A percentile compares a stretch with the other conserved stretches of the same genome.
These are phyloP conservation scores for Kalmanozyma brasiliensis DNA, from an alignment of 1,284 basidiomycete species.

Conservation along the genomic window DNA sequence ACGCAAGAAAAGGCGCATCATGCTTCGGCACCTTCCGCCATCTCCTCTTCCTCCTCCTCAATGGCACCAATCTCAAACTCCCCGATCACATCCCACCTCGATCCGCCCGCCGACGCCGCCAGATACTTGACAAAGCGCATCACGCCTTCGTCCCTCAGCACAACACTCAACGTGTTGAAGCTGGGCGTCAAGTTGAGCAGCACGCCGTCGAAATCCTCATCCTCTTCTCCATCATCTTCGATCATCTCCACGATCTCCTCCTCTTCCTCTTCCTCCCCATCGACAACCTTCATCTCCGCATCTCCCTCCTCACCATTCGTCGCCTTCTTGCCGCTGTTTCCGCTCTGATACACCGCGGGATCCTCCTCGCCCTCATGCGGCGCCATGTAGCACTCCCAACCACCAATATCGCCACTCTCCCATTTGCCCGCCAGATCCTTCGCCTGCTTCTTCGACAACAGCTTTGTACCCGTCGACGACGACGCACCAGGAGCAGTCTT, in stretches of 20 bases:
- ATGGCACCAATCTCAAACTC: constrained; percentile 63
- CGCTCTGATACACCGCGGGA: constrained; percentile 85
- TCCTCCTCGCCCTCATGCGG: constrained; percentile 83
- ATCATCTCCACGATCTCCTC: constrained; percentile 65
- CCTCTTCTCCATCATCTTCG: constrained; percentile 69
- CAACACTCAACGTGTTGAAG: constrained; percentile 89
- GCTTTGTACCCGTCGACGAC: constrained; percentile 7
- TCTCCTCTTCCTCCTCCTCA: constrained; percentile 58
- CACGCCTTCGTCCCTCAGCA: constrained; percentile 90
- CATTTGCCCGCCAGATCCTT: constrained; percentile 70
- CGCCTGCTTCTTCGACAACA: constrained; percentile 51
- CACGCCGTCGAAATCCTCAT: constrained; percentile 80
- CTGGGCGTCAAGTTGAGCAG: constrained; percentile 87
- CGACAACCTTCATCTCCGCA: constrained; percentile 53
- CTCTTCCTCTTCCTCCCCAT: constrained; percentile 69
- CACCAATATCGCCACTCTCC: constrained; percentile 84
- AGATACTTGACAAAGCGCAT: constrained; percentile 72
- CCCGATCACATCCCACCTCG: constrained; percentile 65
- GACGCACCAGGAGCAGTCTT: constrained; percentile 16
- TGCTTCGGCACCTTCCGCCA: constrained; percentile 13
- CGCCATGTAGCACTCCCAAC: constrained; percentile 97
- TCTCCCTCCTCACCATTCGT: constrained; percentile 37
- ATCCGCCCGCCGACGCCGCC: constrained; percentile 59
- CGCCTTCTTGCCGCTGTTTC: constrained; percentile 65
- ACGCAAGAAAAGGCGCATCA: too few species aligned